Conservation (phyloP, 768 basidiomycete species). For the Xerocomus brunneocitrinus region DNA sequence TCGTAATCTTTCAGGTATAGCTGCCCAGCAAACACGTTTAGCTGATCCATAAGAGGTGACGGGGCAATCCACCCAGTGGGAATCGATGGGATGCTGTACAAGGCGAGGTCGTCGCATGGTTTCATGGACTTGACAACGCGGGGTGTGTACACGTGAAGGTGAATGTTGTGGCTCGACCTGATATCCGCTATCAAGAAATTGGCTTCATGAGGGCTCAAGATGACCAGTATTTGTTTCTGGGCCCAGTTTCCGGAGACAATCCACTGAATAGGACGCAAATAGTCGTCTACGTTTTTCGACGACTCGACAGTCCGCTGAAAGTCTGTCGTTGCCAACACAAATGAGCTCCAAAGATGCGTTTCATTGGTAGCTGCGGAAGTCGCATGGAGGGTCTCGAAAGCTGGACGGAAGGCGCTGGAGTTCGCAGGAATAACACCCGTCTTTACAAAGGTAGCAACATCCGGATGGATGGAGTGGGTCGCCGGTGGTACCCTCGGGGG, state of each 20-base stretch:
- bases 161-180: constrained; percentile 16
- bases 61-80: not conserved
- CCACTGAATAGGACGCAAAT: constrained; percentile 5
- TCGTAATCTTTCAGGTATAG: too few species aligned
- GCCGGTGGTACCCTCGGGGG: not conserved
- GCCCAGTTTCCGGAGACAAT: not conserved
- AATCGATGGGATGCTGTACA: not conserved
- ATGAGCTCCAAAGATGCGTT: constrained; percentile 2
- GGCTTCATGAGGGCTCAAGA: constrained; percentile 38
- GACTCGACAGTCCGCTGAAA: not conserved
- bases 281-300: not conserved
- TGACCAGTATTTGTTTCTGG: constrained; percentile 27
- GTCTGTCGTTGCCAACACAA: not conserved
- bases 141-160: constrained; percentile 4
- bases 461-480: not conserved
- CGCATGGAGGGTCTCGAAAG: not conserved
- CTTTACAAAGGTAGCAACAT: not conserved
- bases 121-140: not conserved
- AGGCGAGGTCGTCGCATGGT: not conserved
- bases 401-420: not conserved
- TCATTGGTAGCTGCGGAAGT: not conserved
- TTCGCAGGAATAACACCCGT: not conserved
- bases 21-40: too few species aligned
- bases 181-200: constrained; percentile 36
- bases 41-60: too few species aligned